A percentile compares a stretch with the other conserved stretches of the same genome.
Conservation (phyloP, 495 filamentous ascomycete genomes). For the Neurospora sp. region DNA sequence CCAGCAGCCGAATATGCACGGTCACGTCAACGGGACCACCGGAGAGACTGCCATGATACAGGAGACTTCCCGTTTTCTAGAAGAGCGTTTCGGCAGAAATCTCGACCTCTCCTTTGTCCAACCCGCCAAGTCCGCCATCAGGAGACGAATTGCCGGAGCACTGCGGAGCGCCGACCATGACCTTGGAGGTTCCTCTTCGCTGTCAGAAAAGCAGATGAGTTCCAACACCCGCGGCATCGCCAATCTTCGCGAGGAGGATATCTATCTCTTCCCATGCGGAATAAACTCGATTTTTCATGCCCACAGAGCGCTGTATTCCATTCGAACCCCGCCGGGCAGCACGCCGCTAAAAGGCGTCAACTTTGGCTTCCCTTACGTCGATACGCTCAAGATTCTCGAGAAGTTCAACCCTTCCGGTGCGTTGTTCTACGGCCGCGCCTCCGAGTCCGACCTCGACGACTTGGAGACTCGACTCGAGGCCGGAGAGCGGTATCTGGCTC, state of each 20-base stretch:
- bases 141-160: constrained; percentile 79
- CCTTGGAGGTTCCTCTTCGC: constrained; percentile 28
- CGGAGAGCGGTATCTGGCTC: constrained; percentile 70
- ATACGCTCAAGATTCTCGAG: constrained; percentile 87
- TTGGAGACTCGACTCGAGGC: constrained; percentile 58
- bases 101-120: constrained; percentile 64
- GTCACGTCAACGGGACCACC: constrained; percentile 2
- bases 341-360: constrained; percentile 52
- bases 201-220: constrained; percentile 24
- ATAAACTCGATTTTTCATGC: constrained; percentile 93
- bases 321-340: constrained; percentile 31
- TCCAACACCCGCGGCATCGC: constrained; percentile 46
- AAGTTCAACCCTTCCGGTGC: constrained; percentile 84
- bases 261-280: constrained; percentile 78
- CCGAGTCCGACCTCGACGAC: constrained; percentile 73
- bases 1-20: constrained; percentile 4
- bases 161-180: constrained; percentile 59
- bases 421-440: constrained; percentile 81
- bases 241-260: constrained; percentile 75
- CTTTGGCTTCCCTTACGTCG: constrained; percentile 87
- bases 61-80: constrained; percentile 73
- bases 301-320: constrained; percentile 59
- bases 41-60: constrained; percentile 25
- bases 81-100: constrained; percentile 92
- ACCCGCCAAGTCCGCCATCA: constrained; percentile 77